These are phyloP conservation scores for Sporothrix variecibatus DNA, from an alignment of 2,329 filamentous ascomycete species.

Conservation along the genomic window DNA sequence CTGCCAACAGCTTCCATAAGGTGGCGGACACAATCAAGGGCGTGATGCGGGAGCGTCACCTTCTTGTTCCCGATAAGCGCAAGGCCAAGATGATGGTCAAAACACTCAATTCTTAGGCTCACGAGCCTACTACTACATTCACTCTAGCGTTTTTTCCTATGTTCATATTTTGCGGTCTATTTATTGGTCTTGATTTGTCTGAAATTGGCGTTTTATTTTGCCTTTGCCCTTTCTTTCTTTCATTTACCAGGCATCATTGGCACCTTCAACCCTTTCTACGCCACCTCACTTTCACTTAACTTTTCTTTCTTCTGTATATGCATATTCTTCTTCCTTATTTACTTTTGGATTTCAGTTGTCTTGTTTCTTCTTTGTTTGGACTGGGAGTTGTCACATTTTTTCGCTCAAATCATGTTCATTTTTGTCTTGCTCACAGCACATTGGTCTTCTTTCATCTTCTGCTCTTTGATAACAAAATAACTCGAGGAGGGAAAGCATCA, in stretches of 20 bases:
- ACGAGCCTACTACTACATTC: neutral
- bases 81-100: constrained; percentile 74
- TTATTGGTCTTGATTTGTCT: neutral
- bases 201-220: neutral
- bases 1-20: constrained; percentile 82
- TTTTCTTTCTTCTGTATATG: neutral
- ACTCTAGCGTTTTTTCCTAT: neutral
- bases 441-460: neutral
- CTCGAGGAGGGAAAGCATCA: neutral
- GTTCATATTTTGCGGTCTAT: neutral
- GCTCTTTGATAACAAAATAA: neutral
- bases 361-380: neutral
- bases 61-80: constrained; percentile 68
- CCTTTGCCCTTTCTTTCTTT: neutral
- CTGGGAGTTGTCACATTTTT: neutral
- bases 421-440: neutral
- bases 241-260: neutral
- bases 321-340: neutral
- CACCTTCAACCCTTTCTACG: neutral
- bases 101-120: constrained; percentile 56
- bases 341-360: neutral
- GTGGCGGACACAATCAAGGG: constrained; percentile 76
- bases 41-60: constrained; percentile 63
- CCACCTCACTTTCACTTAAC: neutral
- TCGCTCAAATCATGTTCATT: neutral